Conservation (phyloP, 78 protist genomes). For the Planoprotostelium fungivorum region DNA sequence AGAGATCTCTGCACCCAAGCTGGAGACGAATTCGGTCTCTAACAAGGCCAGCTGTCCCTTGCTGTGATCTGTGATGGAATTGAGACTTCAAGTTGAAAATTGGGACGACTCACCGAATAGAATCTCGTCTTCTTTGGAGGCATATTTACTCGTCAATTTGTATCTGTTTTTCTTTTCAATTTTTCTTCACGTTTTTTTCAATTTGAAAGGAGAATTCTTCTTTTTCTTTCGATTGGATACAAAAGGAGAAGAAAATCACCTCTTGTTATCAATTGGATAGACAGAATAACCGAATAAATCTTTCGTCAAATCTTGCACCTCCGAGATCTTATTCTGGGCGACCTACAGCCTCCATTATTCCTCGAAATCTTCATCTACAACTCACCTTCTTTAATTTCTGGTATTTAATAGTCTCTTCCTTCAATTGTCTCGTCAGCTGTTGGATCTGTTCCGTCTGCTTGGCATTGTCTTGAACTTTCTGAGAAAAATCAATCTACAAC, state of each 20-base stretch:
- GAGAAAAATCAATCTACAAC: too few relatives aligned
- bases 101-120: constrained; percentile 20
- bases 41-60: constrained; percentile 30
- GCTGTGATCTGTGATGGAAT: neutral
- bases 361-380: too few relatives aligned
- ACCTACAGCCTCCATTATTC: neutral
- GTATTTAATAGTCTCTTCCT: neutral
- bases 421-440: neutral
- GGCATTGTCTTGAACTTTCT: neutral
- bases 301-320: neutral
- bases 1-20: constrained; percentile 32
- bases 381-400: neutral
- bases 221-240: too few relatives aligned
- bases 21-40: constrained; percentile 36
- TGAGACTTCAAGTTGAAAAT: neutral
- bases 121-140: constrained; percentile 36
- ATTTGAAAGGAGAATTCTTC: constrained; percentile 36
- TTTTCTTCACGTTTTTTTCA: constrained; percentile 35
- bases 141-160: constrained; percentile 36
- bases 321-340: neutral
- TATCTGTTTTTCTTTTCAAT: constrained; percentile 24
- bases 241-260: neutral
- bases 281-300: neutral
- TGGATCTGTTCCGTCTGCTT: neutral
- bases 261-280: neutral